A percentile compares a stretch with the other conserved stretches of the same genome.
These are phyloP conservation scores for slime mould (Dictyostelium discoideum) DNA, from an alignment of 78 protist genomes.

Conservation along the genomic window DNA sequence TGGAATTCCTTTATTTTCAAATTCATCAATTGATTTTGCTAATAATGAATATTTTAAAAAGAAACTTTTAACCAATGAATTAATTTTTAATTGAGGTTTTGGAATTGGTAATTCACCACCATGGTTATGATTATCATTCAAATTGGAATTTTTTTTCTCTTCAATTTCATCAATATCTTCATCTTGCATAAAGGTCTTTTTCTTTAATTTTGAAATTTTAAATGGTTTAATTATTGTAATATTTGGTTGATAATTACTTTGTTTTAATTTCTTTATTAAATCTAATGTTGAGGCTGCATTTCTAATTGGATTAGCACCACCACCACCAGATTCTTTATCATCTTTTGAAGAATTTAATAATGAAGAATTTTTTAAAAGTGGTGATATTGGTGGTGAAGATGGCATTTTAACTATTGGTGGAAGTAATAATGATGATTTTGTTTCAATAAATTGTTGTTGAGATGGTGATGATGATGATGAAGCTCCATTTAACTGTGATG, in stretches of 20 bases:
- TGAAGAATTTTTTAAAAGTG: neutral
- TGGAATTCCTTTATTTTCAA: neutral
- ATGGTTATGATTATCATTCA: neutral
- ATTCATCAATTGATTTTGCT: neutral
- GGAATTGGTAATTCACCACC: neutral
- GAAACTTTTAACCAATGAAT: neutral
- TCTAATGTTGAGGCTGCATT: neutral
- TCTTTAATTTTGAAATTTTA: constrained; percentile 6
- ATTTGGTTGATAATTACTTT: constrained; percentile 2
- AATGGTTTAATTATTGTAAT: neutral
- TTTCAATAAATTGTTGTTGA: neutral
- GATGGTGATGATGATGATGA: neutral
- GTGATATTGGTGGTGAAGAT: neutral
- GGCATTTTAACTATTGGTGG: neutral
- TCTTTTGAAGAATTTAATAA: neutral
- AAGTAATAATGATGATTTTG: neutral
- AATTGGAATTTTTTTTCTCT: neutral
- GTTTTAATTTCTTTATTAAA: neutral
- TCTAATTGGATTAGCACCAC: neutral
- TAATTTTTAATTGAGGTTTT: neutral
- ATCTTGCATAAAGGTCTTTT: neutral
- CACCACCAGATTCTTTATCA: neutral
- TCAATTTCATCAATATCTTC: neutral
- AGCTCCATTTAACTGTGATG: neutral
- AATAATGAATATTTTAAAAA: neutral